Percentiles rank a stretch among this genome's conserved stretches.
Evolutionary conservation across 2,329 filamentous ascomycete genomes (phyloP).

Genomic region (Trichoderma sp.): DNA sequence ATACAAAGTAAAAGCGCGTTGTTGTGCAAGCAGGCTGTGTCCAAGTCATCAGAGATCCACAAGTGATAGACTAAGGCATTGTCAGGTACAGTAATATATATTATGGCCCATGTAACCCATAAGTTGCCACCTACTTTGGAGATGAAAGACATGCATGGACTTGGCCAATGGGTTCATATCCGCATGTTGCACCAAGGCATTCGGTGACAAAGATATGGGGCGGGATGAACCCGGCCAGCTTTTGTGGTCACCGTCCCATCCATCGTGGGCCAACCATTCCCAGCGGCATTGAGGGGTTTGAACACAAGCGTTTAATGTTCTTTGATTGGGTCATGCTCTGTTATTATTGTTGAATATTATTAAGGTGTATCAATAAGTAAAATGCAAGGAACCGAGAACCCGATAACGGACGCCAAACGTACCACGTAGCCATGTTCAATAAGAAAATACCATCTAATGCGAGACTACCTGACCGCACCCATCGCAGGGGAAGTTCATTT

Average conservation of each 20-base stretch:
- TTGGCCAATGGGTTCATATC: background rate
- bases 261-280: background rate
- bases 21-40: background rate
- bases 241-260: too few species aligned
- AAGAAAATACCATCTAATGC: background rate
- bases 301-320: too few species aligned
- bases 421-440: background rate
- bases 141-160: background rate
- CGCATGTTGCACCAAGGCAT: background rate
- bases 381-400: background rate
- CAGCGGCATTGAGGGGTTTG: background rate
- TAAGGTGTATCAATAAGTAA: background rate
- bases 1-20: too few species aligned
- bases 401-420: background rate
- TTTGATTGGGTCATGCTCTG: too few species aligned
- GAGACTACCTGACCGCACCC: fast-evolving
- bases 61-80: background rate
- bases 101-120: background rate
- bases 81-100: background rate
- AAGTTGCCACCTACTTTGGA: background rate
- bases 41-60: background rate
- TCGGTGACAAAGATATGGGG: background rate
- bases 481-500: background rate
- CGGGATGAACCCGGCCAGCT: too few species aligned
- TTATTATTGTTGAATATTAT: background rate